Conservation (phyloP, 208 protist genomes). For the Crithidia expoeki region DNA sequence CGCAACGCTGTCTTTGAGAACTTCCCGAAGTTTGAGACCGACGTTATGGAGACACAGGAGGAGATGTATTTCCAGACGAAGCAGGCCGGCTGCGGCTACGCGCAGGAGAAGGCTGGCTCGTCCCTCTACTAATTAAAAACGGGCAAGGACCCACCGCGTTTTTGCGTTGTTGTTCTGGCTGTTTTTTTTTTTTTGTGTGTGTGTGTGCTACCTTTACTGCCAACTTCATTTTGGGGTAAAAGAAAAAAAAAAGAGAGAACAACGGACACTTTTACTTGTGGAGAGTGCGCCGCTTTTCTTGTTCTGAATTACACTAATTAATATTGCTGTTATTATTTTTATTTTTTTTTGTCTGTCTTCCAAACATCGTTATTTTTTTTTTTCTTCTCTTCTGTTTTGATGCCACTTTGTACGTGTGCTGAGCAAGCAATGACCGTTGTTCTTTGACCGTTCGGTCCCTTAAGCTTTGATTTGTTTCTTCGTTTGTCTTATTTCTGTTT, state of each 20-base stretch:
- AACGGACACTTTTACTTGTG: too few species aligned
- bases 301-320: too few species aligned
- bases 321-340: too few species aligned
- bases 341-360: conserved; percentile 7
- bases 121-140: conserved; percentile 28
- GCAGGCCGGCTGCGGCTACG: conserved; percentile 41
- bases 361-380: neutral
- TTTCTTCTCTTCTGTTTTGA: neutral
- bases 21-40: conserved; percentile 83
- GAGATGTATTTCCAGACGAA: conserved; percentile 71
- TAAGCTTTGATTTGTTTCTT: too few species aligned
- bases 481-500: too few species aligned
- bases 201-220: neutral
- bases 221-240: neutral
- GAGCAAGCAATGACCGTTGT: neutral
- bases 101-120: conserved; percentile 49
- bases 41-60: conserved; percentile 38
- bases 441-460: too few species aligned
- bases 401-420: too few species aligned
- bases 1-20: conserved; percentile 83
- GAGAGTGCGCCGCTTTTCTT: too few species aligned
- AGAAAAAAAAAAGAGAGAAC: neutral
- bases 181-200: conserved; percentile 15
- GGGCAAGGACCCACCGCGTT: neutral
- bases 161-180: neutral